Evolutionary conservation across 768 basidiomycete genomes (phyloP).

Genomic region (Clitopilus hobsonii): DNA sequence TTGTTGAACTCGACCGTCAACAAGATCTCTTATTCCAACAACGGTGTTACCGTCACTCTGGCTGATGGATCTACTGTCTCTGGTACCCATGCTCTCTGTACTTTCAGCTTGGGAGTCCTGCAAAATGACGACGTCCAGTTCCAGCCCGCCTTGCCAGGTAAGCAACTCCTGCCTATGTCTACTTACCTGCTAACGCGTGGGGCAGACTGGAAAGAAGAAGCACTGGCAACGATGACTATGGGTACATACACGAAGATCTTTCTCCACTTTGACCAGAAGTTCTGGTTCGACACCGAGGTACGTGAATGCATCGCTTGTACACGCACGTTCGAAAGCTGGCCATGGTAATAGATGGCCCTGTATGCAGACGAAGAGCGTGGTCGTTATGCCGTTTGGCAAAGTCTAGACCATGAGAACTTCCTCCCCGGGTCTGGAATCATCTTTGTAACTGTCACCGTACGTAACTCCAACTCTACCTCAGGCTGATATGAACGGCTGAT

Average conservation of each 20-base stretch:
- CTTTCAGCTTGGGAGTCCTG: slow-evolving; percentile 68
- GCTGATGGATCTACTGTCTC: slow-evolving; percentile 35
- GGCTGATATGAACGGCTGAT: not conserved
- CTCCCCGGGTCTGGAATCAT: slow-evolving; percentile 57
- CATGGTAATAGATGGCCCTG: slow-evolving; percentile 55
- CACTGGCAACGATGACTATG: slow-evolving; percentile 60
- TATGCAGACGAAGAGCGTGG: slow-evolving; percentile 58
- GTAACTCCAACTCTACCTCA: slow-evolving; percentile 6
- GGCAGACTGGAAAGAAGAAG: slow-evolving; percentile 52
- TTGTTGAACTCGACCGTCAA: slow-evolving; percentile 48
- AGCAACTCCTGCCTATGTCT: not conserved
- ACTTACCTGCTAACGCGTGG: not conserved
- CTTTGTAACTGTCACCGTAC: slow-evolving; percentile 45
- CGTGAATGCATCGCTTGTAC: not conserved
- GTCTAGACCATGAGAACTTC: slow-evolving; percentile 51
- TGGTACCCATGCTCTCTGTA: slow-evolving; percentile 58
- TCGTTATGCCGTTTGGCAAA: slow-evolving; percentile 66
- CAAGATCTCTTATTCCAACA: slow-evolving; percentile 37
- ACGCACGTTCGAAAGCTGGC: no score
- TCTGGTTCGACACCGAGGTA: slow-evolving; percentile 45
- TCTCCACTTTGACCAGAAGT: slow-evolving; percentile 55
- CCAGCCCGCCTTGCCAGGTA: slow-evolving; percentile 45
- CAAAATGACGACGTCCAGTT: slow-evolving; percentile 60
- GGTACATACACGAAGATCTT: slow-evolving; percentile 69
- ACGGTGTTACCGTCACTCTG: slow-evolving; percentile 44